Percentiles rank a stretch among this genome's conserved stretches.
These are phyloP conservation scores for Megacollybia marginata DNA, from an alignment of 768 basidiomycete species.

Conservation along the genomic window DNA sequence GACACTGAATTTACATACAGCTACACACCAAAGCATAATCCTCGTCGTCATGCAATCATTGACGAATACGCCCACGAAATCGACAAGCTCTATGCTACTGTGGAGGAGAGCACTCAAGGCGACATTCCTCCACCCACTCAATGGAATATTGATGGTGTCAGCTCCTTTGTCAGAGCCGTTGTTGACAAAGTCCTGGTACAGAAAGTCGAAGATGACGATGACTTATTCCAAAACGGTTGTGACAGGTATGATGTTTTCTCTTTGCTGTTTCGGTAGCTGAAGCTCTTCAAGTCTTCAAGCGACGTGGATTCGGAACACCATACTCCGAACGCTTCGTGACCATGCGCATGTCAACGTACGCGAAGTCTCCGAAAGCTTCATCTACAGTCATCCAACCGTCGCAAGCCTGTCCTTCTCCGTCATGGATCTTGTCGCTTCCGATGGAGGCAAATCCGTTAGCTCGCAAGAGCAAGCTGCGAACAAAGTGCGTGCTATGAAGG, in stretches of 20 bases:
- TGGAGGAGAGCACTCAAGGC: conserved; percentile 20
- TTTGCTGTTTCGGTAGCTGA: conserved; percentile 7
- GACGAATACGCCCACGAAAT: conserved; percentile 29
- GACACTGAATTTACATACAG: conserved; percentile 21
- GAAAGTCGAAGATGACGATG: background rate
- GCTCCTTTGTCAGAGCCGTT: conserved; percentile 23
- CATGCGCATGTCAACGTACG: conserved; percentile 10
- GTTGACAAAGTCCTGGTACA: background rate
- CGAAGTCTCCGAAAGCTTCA: conserved; percentile 12
- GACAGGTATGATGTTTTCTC: conserved; percentile 18
- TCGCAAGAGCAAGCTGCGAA: conserved; percentile 5
- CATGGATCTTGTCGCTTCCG: background rate
- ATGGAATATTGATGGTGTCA: conserved; percentile 17
- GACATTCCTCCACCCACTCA: conserved; percentile 15
- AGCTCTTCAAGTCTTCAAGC: conserved; percentile 9
- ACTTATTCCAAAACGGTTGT: background rate
- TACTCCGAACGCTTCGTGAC: conserved; percentile 3
- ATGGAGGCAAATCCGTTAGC: background rate
- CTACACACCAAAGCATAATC: background rate
- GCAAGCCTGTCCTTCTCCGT: conserved; percentile 15
- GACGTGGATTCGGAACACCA: conserved; percentile 20
- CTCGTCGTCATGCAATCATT: conserved; percentile 25
- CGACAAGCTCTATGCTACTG: conserved; percentile 22
- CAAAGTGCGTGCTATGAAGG: conserved; percentile 16
- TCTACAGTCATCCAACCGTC: conserved; percentile 21